Evolutionary conservation across 2,329 filamentous ascomycete species (phyloP), one percentile per base, ranked within the genome.

Genomic region (Xylaria sp.): DNA sequence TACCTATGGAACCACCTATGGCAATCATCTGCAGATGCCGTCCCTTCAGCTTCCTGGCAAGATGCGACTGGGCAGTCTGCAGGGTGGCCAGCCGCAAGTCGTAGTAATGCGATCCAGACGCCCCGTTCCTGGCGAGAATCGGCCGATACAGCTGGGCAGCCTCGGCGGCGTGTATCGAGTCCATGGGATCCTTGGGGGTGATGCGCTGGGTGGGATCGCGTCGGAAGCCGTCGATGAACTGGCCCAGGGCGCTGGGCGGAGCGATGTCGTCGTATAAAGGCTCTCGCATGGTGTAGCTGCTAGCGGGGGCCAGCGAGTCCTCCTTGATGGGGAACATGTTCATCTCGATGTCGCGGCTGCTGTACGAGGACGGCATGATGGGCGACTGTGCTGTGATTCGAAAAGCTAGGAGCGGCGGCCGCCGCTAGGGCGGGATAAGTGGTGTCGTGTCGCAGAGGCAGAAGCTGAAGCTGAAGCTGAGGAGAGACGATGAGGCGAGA

Each of bases 11-110:
- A 49, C 94, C 94, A 73, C 94, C 94, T 72, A 97, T 97, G 15
- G 95, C 95, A 83, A 97, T 97, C 95, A 97, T 97, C 82, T 97
- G 94, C 77, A 97, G 77, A 82, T 98, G 95, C 54, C 94, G 86
- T 22, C 90, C 89, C 80, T 96, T 96, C 72, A 97, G 81, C 77
- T 89, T 90, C 74, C 94, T 86, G 57, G 91, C 88, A 57, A 98
- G 84, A 7, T 91, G 89, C 51, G 92, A 90, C 70, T 90, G 86
- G 3, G 92, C 91, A 1, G 93, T 94, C 75, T 94, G 90, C 71
- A 93, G 81, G 75, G 92, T 86, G 54, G 87, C 88, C 72, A 81
- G 79, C 31, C 82, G 83, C 58, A 89, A 70, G 73, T 89, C 86
- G 71, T 85, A 89, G 75, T 86, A 86, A 64, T 86, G 83, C 1